These are phyloP conservation scores for Xylariaceae sp. DNA, from an alignment of 2,329 filamentous ascomycete genomes.

Conservation along the genomic window DNA sequence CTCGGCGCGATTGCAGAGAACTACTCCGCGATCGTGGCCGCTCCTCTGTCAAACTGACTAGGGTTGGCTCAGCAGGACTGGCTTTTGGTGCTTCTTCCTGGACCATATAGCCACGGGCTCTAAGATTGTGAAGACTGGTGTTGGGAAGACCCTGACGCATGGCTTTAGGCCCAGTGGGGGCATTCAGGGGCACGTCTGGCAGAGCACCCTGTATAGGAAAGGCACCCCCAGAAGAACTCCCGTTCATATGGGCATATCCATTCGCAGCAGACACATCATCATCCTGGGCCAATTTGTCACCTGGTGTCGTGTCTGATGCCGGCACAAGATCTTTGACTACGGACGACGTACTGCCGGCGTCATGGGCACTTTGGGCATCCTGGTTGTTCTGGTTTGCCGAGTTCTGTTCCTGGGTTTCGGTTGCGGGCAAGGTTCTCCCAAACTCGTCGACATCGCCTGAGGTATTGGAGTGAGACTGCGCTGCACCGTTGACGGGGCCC, in stretches of 20 bases:
- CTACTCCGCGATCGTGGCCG: conserved; percentile 46
- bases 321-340: conserved; percentile 27
- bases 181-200: conserved; percentile 59
- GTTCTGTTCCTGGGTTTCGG: conserved; percentile 23
- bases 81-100: conserved; percentile 36
- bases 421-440: conserved; percentile 35
- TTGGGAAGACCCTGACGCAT: conserved; percentile 89
- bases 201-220: conserved; percentile 23
- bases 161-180: conserved; percentile 89
- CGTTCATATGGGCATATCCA: conserved; percentile 22
- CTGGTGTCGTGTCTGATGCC: conserved; percentile 25
- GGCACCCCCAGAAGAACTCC: conserved; percentile 22
- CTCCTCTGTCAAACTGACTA: conserved; percentile 34
- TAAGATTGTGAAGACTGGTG: conserved; percentile 67
- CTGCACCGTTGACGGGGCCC: conserved; percentile 22
- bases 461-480: conserved; percentile 22
- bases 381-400: conserved; percentile 25
- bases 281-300: conserved; percentile 29
- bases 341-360: conserved; percentile 26
- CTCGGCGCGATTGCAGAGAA: conserved; percentile 41
- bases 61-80: conserved; percentile 31
- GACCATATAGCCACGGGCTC: conserved; percentile 50
- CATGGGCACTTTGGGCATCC: conserved; percentile 20
- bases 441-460: conserved; percentile 40
- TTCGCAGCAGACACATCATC: conserved; percentile 35